These are phyloP conservation scores for Rhodotorula sp. DNA, from an alignment of 1,284 basidiomycete genomes.

Conservation along the genomic window DNA sequence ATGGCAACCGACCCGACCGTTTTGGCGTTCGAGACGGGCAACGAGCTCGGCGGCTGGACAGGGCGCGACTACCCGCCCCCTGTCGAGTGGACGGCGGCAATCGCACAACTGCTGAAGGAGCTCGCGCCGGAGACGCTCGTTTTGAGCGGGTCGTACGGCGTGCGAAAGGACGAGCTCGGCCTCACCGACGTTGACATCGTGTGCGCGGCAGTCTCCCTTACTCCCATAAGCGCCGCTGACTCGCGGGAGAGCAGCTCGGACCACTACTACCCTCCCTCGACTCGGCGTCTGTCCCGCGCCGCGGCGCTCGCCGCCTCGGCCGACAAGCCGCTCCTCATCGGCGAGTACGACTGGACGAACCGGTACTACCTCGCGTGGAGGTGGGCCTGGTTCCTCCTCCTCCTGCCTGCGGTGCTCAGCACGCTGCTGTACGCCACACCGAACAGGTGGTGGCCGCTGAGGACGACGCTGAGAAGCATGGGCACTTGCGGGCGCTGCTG, in stretches of 20 bases:
- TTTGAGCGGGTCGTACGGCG: conserved; percentile 43
- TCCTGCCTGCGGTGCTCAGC: conserved; percentile 37
- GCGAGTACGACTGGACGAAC: conserved; percentile 47
- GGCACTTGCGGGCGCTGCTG: conserved; percentile 29
- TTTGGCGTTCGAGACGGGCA: conserved; percentile 52
- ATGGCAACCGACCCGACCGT: conserved; percentile 40
- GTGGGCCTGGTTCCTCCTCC: conserved; percentile 32
- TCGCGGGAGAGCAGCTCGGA: conserved; percentile 46
- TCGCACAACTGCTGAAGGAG: conserved; percentile 48
- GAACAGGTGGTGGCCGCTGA: conserved; percentile 35
- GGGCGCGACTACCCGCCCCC: conserved; percentile 46
- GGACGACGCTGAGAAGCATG: conserved; percentile 11
- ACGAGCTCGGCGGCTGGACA: conserved; percentile 49
- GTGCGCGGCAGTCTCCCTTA: too few species aligned
- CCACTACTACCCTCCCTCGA: conserved; percentile 44
- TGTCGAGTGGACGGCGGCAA: conserved; percentile 50
- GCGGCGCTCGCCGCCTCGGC: conserved; percentile 16
- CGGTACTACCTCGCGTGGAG: conserved; percentile 30
- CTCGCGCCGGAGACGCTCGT: conserved; percentile 52
- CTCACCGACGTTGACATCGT: conserved; percentile 38
- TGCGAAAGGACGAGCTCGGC: conserved; percentile 28
- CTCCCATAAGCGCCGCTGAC: too few species aligned
- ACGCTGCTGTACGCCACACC: conserved; percentile 20
- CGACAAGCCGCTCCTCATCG: conserved; percentile 37
- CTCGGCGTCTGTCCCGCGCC: conserved; percentile 21